phyloP scores from a whole-genome alignment of 1,284 basidiomycete genomes.

The Sutorius eximius region DNA sequence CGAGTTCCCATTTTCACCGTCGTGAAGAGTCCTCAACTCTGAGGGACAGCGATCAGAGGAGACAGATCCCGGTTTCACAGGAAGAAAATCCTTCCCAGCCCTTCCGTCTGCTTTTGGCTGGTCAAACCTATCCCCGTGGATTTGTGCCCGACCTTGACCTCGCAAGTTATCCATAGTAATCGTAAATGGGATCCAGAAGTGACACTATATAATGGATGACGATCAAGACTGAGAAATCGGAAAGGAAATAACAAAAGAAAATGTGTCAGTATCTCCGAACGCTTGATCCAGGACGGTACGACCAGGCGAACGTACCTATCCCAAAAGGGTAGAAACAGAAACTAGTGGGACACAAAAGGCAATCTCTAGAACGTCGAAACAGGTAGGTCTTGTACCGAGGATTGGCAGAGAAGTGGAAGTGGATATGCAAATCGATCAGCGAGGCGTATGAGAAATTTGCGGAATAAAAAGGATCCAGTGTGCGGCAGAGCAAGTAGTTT shows the following conservation, averaged over 20 bases:
- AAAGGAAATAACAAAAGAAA: neutral
- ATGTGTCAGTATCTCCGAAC: neutral
- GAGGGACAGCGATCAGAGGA: neutral
- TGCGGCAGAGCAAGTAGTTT: no score
- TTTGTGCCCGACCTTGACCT: neutral
- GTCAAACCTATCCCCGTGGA: neutral
- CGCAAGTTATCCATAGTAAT: conserved; percentile 5
- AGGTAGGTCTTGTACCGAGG: no score
- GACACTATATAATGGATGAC: neutral
- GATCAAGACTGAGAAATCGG: neutral
- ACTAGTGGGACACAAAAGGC: neutral
- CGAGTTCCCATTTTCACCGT: neutral
- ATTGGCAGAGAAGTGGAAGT: neutral
- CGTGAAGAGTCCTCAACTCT: conserved; percentile 10
- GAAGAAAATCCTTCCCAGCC: neutral
- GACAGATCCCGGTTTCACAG: neutral
- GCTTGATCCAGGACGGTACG: neutral
- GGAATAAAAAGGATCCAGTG: neutral
- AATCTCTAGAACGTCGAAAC: neutral
- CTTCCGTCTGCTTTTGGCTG: neutral
- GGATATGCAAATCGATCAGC: neutral
- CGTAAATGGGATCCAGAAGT: neutral
- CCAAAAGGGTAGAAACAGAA: no score
- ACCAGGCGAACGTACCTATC: neutral
- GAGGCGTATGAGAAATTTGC: neutral